Percentiles rank a stretch among this genome's conserved stretches.
These are phyloP conservation scores for Pseudozyma sp. DNA, from an alignment of 1,284 basidiomycete species.

Conservation along the genomic window DNA sequence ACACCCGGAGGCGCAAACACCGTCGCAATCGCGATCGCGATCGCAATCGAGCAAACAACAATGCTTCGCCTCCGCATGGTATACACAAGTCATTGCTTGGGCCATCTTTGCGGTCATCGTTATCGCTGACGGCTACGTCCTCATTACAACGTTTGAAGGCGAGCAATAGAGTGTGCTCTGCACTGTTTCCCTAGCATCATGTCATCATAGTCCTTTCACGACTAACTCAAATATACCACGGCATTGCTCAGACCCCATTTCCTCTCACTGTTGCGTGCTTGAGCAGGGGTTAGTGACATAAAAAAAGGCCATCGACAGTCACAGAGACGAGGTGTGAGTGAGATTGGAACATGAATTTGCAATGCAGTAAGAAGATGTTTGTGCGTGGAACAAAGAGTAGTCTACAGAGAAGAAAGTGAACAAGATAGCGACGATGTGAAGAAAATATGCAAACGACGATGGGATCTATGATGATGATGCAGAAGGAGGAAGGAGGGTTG, in stretches of 20 bases:
- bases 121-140: conserved; percentile 47
- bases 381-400: too few species aligned
- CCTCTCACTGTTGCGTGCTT: neutral
- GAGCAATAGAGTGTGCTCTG: neutral
- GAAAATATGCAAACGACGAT: neutral
- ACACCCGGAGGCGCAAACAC: neutral
- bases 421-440: neutral
- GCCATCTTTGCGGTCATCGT: conserved; percentile 48
- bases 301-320: too few species aligned
- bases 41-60: conserved; percentile 5
- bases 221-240: too few species aligned
- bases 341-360: neutral
- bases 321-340: too few species aligned
- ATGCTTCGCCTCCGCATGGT: conserved; percentile 45
- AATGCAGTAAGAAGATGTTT: neutral
- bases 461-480: neutral
- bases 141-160: conserved; percentile 44
- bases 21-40: too few species aligned
- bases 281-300: too few species aligned
- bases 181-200: neutral
- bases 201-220: neutral
- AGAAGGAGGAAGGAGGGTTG: neutral
- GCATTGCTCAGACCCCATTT: too few species aligned
- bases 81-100: conserved; percentile 29
- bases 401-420: conserved; percentile 1